Evolutionary conservation across 139 green algal species (phyloP).

Genomic region (Volvox reticuliferus): DNA sequence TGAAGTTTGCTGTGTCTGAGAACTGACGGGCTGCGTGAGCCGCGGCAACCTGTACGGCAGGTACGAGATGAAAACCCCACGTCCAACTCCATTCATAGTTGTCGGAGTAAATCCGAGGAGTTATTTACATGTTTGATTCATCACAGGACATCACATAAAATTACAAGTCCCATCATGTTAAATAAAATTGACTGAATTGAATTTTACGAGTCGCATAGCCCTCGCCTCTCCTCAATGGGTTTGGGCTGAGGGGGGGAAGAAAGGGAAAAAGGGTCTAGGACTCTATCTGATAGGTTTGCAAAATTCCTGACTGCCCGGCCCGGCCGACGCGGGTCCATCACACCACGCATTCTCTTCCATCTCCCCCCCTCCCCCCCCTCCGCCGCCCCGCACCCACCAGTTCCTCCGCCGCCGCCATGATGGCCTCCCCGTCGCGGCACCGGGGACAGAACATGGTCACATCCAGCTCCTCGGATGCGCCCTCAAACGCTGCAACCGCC

Average conservation of each 20-base stretch:
- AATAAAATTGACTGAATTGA: no score
- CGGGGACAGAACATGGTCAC: slow-evolving; percentile 65
- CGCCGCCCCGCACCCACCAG: no score
- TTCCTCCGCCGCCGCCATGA: slow-evolving; percentile 63
- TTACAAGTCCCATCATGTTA: no score
- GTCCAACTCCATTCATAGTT: no score
- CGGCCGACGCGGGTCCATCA: no score
- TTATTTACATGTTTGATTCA: no score
- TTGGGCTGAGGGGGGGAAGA: background rate
- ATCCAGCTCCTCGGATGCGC: slow-evolving; percentile 88
- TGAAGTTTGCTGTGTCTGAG: slow-evolving; percentile 87
- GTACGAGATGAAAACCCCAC: background rate
- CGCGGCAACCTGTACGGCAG: slow-evolving; percentile 41
- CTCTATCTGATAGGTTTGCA: background rate
- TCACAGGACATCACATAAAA: no score
- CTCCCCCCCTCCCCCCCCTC: background rate
- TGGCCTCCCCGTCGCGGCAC: slow-evolving; percentile 1
- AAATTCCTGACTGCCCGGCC: no score
- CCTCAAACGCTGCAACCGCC: slow-evolving; percentile 73
- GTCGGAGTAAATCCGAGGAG: no score
- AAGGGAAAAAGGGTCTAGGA: background rate
- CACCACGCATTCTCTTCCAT: background rate
- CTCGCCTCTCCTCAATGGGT: no score
- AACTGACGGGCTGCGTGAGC: slow-evolving; percentile 72
- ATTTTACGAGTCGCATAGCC: no score